Evolutionary conservation across 2,329 filamentous ascomycete genomes (phyloP).

Genomic region (Calonectria ilicicola): DNA sequence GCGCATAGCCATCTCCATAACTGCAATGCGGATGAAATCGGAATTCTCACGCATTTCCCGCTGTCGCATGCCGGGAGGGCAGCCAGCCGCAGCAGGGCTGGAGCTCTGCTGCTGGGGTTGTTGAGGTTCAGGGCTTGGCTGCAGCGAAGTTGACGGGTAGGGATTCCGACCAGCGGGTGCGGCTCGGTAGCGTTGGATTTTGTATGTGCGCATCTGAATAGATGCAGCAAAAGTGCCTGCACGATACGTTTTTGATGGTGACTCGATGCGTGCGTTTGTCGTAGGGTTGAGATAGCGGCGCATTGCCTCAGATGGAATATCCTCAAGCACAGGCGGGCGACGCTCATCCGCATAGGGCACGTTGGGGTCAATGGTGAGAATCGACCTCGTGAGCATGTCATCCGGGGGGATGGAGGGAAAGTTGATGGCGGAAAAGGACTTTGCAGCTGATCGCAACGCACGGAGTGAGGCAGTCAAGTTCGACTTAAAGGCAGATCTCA

Average conservation of each 20-base stretch:
- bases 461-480: slow-evolving; percentile 76
- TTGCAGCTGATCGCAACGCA: slow-evolving; percentile 73
- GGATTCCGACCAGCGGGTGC: slow-evolving; percentile 46
- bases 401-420: slow-evolving; percentile 74
- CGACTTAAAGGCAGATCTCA: slow-evolving; percentile 73
- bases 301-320: slow-evolving; percentile 74
- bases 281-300: slow-evolving; percentile 77
- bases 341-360: slow-evolving; percentile 77
- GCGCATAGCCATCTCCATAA: slow-evolving; percentile 80
- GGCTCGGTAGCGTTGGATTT: slow-evolving; percentile 63
- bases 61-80: slow-evolving; percentile 66
- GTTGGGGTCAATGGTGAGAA: slow-evolving; percentile 74
- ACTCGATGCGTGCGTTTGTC: slow-evolving; percentile 52
- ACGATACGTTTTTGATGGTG: slow-evolving; percentile 42
- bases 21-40: slow-evolving; percentile 77
- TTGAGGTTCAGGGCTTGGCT: slow-evolving; percentile 46
- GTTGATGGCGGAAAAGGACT: slow-evolving; percentile 72
- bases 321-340: slow-evolving; percentile 70
- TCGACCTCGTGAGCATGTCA: slow-evolving; percentile 75
- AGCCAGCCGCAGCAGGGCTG: slow-evolving; percentile 46
- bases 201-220: slow-evolving; percentile 80
- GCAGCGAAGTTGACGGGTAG: slow-evolving; percentile 47
- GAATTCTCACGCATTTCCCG: slow-evolving; percentile 78
- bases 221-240: slow-evolving; percentile 69
- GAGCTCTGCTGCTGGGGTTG: slow-evolving; percentile 48